Evolutionary conservation across 116 monocot genomes (phyloP).

Genomic region (Zostera marina): DNA sequence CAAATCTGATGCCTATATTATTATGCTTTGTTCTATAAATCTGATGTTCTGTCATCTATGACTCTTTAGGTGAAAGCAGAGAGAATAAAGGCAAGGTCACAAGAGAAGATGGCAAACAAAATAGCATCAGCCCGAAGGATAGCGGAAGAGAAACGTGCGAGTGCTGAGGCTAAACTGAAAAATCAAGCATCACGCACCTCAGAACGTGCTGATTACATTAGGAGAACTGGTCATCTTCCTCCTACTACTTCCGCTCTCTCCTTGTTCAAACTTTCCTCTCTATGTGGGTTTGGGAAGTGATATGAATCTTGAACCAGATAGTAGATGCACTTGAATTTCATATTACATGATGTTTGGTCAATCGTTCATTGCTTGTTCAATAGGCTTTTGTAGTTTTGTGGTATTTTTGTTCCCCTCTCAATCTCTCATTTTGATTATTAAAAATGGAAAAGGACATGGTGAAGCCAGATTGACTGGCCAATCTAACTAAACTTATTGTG

Average conservation of each 20-base stretch:
- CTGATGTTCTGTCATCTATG: not conserved
- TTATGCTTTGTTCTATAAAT: too few relatives aligned
- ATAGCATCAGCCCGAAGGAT: conserved; percentile 44
- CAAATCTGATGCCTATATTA: too few relatives aligned
- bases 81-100: conserved; percentile 53
- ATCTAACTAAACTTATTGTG: too few relatives aligned
- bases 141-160: conserved; percentile 74
- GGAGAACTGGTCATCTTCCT: conserved; percentile 77
- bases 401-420: too few relatives aligned
- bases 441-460: too few relatives aligned
- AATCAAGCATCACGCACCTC: conserved; percentile 53
- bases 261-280: conserved; percentile 57
- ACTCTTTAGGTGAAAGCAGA: conserved; percentile 58
- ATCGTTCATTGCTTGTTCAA: too few relatives aligned
- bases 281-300: conserved; percentile 33
- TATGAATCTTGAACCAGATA: not conserved
- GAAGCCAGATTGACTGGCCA: too few relatives aligned
- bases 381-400: too few relatives aligned
- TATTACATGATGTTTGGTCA: too few relatives aligned
- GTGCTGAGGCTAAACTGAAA: conserved; percentile 62
- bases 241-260: conserved; percentile 27
- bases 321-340: not conserved
- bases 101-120: conserved; percentile 65
- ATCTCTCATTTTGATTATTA: too few relatives aligned
- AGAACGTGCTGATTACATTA: conserved; percentile 74